Evolutionary conservation across 805 yeast species (phyloP).

Genomic region (Barnettozyma californica): DNA sequence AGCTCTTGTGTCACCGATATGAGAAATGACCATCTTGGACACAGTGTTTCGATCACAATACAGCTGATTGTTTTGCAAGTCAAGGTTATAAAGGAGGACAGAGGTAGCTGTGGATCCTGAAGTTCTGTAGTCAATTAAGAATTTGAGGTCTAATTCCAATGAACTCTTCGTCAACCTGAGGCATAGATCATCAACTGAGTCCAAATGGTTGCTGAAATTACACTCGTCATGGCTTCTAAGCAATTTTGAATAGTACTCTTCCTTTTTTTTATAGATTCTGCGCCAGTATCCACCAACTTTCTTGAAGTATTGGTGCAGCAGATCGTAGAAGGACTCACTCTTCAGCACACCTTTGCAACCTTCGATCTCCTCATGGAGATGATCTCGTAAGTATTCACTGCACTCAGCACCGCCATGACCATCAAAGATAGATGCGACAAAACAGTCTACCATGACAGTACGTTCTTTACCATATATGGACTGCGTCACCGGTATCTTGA

Average conservation of each 20-base stretch:
- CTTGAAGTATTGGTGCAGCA: constrained; percentile 50
- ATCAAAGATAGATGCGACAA: constrained; percentile 77
- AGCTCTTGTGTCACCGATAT: constrained; percentile 89
- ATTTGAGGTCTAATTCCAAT: constrained; percentile 60
- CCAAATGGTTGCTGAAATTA: constrained; percentile 7
- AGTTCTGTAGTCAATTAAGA: constrained; percentile 29
- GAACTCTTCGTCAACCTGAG: constrained; percentile 60
- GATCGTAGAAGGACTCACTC: constrained; percentile 32
- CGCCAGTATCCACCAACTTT: constrained; percentile 82
- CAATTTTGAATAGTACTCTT: constrained; percentile 30
- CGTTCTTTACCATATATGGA: constrained; percentile 23
- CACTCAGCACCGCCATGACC: constrained; percentile 93
- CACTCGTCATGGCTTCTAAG: constrained; percentile 20
- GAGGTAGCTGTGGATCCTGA: constrained; percentile 74
- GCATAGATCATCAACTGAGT: constrained; percentile 48
- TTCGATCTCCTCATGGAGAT: constrained; percentile 53
- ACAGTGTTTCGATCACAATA: constrained; percentile 57
- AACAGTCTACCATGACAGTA: constrained; percentile 31
- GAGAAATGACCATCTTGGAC: constrained; percentile 71
- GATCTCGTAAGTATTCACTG: constrained; percentile 49
- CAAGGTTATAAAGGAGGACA: constrained; percentile 46
- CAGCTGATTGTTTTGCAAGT: constrained; percentile 17
- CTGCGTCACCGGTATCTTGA: constrained; percentile 38
- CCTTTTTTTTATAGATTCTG: constrained; percentile 53
- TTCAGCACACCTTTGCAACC: constrained; percentile 24